These are phyloP conservation scores for Actinomortierella ambigua DNA, from an alignment of 371 early-diverging fungal genomes.

Conservation along the genomic window DNA sequence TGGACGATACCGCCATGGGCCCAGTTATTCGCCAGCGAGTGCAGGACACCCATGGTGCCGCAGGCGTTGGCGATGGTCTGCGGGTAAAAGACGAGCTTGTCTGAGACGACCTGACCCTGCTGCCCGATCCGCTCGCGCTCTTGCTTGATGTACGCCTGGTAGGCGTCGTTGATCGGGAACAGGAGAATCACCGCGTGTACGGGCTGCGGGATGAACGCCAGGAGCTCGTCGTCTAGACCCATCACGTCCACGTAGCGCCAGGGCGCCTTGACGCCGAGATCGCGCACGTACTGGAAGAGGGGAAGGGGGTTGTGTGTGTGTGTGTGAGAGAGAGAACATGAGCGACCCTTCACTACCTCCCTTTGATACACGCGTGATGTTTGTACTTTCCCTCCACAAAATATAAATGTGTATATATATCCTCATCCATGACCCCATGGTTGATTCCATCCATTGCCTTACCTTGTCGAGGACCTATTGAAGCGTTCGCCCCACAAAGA, in stretches of 20 bases:
- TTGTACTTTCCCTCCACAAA: no score
- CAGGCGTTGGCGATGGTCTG: constrained; percentile 96
- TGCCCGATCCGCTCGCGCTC: constrained; percentile 58
- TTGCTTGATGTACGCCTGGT: constrained; percentile 58
- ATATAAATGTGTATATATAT: no score
- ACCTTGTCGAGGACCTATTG: constrained; percentile 72
- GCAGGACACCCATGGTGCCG: constrained; percentile 84
- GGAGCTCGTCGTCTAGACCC: constrained; percentile 82
- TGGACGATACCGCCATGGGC: constrained; percentile 27
- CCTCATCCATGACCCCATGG: no score
- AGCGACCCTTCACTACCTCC: no score
- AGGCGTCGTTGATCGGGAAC: constrained; percentile 66
- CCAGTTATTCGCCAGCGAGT: constrained; percentile 71
- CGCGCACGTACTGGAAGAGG: constrained; percentile 53
- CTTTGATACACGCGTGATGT: no score
- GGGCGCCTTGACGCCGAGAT: constrained; percentile 57
- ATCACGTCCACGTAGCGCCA: constrained; percentile 68
- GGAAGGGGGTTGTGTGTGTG: not conserved
- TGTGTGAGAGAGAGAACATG: no score
- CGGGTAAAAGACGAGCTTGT: constrained; percentile 73
- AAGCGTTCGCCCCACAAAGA: no score
- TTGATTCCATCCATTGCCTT: constrained; percentile 4
- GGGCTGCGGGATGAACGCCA: constrained; percentile 81
- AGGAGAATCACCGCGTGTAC: constrained; percentile 83
- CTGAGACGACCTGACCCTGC: constrained; percentile 59